Conservation (phyloP, 163 green algal genomes). For the Chlorella variabilis region DNA sequence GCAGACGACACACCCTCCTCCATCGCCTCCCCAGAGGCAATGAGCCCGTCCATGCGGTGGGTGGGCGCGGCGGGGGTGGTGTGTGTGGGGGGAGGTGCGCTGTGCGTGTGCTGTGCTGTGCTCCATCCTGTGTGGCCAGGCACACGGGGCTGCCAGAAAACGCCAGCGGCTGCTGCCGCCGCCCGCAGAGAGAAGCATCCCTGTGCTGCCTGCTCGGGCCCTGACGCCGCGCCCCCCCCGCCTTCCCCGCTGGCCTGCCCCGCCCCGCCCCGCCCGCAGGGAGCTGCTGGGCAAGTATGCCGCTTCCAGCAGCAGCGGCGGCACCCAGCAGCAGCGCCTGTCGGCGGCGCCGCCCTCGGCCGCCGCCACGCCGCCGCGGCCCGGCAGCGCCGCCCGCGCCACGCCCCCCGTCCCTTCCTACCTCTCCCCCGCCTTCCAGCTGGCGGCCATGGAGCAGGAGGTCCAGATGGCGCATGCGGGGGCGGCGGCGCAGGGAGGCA, state of each 20-base stretch:
- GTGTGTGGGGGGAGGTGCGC: too few relatives aligned
- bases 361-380: background rate
- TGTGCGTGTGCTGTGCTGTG: too few relatives aligned
- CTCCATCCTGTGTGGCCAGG: too few relatives aligned
- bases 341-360: background rate
- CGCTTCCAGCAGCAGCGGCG: slow-evolving; percentile 2
- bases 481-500: background rate
- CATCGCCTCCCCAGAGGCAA: slow-evolving; percentile 36
- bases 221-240: too few relatives aligned
- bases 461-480: slow-evolving; percentile 28
- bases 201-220: background rate
- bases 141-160: too few relatives aligned
- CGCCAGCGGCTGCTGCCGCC: too few relatives aligned
- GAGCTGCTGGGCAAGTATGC: slow-evolving; percentile 55
- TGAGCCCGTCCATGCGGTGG: slow-evolving; percentile 49
- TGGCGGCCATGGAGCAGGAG: slow-evolving; percentile 41
- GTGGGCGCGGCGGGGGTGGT: background rate
- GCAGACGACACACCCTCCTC: slow-evolving; percentile 28
- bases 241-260: too few relatives aligned
- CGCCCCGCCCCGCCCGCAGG: slow-evolving; percentile 4
- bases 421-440: slow-evolving; percentile 36
- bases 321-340: background rate
- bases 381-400: background rate
- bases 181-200: too few relatives aligned
- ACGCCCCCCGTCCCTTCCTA: slow-evolving; percentile 11